Conservation (phyloP, 2,329 filamentous ascomycete genomes). For the Exophiala dermatitidis region DNA sequence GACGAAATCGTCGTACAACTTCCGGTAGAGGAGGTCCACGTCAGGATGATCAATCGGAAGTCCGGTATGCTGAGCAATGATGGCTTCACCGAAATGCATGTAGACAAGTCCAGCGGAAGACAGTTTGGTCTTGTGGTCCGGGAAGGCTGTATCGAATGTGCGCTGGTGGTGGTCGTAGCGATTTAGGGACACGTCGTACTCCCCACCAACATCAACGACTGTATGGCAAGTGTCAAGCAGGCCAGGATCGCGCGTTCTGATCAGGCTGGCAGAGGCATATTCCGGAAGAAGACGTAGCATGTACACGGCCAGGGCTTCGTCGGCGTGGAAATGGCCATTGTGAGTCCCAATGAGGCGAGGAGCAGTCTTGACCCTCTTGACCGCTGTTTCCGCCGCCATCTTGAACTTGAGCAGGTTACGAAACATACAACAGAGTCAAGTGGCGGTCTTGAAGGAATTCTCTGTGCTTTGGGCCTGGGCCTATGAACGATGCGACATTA, state of each 20-base stretch:
- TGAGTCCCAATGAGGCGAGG: constrained; percentile 78
- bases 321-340: constrained; percentile 97
- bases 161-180: constrained; percentile 98
- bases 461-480: too few species aligned
- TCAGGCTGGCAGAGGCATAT: constrained; percentile 65
- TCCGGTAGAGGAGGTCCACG: constrained; percentile 70
- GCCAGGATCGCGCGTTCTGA: constrained; percentile 80
- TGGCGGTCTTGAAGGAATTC: too few species aligned
- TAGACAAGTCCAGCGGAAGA: constrained; percentile 91
- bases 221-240: constrained; percentile 78
- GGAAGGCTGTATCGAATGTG: constrained; percentile 78
- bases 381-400: constrained; percentile 60
- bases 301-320: constrained; percentile 93
- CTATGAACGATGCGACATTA: not conserved
- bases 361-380: constrained; percentile 78
- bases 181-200: constrained; percentile 69
- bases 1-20: constrained; percentile 87
- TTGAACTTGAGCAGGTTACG: constrained; percentile 42
- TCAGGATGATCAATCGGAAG: constrained; percentile 56
- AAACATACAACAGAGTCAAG: constrained; percentile 30
- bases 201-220: constrained; percentile 94
- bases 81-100: constrained; percentile 83
- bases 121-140: constrained; percentile 75
- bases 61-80: constrained; percentile 63
- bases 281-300: constrained; percentile 83